Evolutionary conservation across 371 early-diverging fungal species (phyloP).

Genomic region (Saksenaea oblongispora): DNA sequence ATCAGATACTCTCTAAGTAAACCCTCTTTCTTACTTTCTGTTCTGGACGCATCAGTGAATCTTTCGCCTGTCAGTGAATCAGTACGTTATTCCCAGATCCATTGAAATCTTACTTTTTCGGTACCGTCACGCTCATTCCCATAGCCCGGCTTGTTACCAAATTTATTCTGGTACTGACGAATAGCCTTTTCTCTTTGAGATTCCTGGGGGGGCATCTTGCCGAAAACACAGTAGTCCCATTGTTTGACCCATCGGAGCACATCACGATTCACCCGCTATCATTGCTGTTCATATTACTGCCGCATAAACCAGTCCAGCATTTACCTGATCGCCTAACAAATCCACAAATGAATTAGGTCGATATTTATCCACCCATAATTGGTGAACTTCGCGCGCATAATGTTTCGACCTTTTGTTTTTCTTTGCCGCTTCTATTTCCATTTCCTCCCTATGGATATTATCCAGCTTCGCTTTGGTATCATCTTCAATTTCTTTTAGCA

Average conservation of each 20-base stretch:
- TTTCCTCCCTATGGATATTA: slow-evolving; percentile 47
- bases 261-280: slow-evolving; percentile 77
- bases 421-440: slow-evolving; percentile 24
- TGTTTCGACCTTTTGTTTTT: slow-evolving; percentile 30
- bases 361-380: slow-evolving; percentile 93
- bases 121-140: slow-evolving; percentile 9
- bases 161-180: slow-evolving; percentile 28
- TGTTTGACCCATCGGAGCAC: slow-evolving; percentile 92
- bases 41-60: slow-evolving; percentile 64
- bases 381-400: background rate
- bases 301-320: background rate
- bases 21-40: slow-evolving; percentile 47
- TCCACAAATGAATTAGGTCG: slow-evolving; percentile 83
- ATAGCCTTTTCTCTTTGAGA: slow-evolving; percentile 35
- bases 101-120: background rate
- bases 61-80: slow-evolving; percentile 28
- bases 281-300: background rate
- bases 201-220: slow-evolving; percentile 30
- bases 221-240: slow-evolving; percentile 97
- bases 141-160: slow-evolving; percentile 16
- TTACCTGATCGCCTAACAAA: slow-evolving; percentile 88
- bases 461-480: slow-evolving; percentile 14
- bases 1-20: background rate
- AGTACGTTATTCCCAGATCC: background rate
- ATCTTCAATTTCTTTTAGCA: slow-evolving; percentile 23